A percentile compares a stretch with the other conserved stretches of the same genome.
Conservation (phyloP, 768 basidiomycete species). For the Amanita jacksonii region DNA sequence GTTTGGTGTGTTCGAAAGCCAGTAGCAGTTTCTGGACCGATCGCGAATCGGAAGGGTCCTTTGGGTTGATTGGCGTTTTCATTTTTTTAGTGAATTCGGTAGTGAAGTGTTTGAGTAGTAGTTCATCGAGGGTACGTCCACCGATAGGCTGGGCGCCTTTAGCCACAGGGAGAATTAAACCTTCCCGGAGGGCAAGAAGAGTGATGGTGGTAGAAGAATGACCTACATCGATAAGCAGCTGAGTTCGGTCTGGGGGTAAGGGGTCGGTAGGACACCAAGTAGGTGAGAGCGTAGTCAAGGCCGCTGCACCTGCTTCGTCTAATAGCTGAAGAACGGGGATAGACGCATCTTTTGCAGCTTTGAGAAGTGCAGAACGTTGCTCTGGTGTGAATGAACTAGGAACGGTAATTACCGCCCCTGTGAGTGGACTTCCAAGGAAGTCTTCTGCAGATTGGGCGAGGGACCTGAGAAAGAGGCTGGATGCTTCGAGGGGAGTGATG, state of each 20-base stretch:
- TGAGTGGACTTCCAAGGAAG: constrained; percentile 73
- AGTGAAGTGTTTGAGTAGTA: constrained; percentile 84
- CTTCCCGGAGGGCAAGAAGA: constrained; percentile 64
- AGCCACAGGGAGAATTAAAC: constrained; percentile 59
- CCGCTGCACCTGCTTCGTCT: constrained; percentile 78
- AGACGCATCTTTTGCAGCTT: constrained; percentile 73
- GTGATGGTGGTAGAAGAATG: constrained; percentile 60
- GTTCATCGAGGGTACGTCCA: constrained; percentile 68
- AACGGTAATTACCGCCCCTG: constrained; percentile 77
- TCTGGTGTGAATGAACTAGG: constrained; percentile 65
- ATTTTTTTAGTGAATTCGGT: constrained; percentile 98
- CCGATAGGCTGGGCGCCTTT: constrained; percentile 43
- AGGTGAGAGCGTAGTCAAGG: constrained; percentile 43
- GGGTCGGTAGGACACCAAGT: constrained; percentile 24
- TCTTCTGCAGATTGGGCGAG: constrained; percentile 83
- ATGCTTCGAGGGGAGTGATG: constrained; percentile 75
- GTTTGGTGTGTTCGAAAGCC: constrained; percentile 91
- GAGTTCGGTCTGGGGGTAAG: constrained; percentile 54
- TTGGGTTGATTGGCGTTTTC: constrained; percentile 56
- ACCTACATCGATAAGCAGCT: constrained; percentile 77
- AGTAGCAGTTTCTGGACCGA: constrained; percentile 91
- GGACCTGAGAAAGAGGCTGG: constrained; percentile 76
- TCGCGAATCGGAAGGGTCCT: constrained; percentile 56
- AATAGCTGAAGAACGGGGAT: constrained; percentile 79
- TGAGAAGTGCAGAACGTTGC: constrained; percentile 61